These are phyloP conservation scores for Trichoderma atroviride DNA, from an alignment of 2,329 filamentous ascomycete species.

Conservation along the genomic window DNA sequence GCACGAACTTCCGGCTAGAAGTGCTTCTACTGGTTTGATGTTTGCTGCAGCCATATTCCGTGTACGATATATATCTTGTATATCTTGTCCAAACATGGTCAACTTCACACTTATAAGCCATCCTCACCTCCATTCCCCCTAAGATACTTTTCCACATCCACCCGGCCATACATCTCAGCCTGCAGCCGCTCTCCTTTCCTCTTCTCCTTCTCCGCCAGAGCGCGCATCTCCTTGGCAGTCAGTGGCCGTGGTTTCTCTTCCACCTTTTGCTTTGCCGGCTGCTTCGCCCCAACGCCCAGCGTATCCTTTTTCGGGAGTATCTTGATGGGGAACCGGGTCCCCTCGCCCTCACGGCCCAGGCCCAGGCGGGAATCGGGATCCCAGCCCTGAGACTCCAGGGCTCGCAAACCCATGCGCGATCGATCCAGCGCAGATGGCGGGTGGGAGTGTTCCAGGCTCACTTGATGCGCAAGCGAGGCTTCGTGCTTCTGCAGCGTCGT, in stretches of 20 bases:
- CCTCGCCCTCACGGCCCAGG: slow-evolving; percentile 70
- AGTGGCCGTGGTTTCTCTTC: slow-evolving; percentile 61
- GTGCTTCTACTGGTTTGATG: not conserved
- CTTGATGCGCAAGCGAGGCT: slow-evolving; percentile 69
- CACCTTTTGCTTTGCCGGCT: slow-evolving; percentile 48
- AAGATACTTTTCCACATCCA: slow-evolving; percentile 77
- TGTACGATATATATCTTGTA: not conserved
- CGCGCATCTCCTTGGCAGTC: slow-evolving; percentile 57
- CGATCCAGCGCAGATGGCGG: slow-evolving; percentile 73
- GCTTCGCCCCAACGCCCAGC: slow-evolving; percentile 67
- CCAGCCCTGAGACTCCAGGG: slow-evolving; percentile 70
- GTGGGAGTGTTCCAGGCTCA: slow-evolving; percentile 68
- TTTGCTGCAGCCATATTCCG: not conserved
- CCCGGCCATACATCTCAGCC: slow-evolving; percentile 71
- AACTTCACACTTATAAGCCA: slow-evolving; percentile 23
- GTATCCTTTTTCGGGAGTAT: slow-evolving; percentile 71
- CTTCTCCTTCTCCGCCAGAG: slow-evolving; percentile 51
- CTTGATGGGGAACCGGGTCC: slow-evolving; percentile 76
- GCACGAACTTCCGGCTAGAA: not conserved
- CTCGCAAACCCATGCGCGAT: slow-evolving; percentile 67
- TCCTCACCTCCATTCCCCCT: slow-evolving; percentile 44
- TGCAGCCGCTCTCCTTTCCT: slow-evolving; percentile 65
- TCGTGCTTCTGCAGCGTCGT: slow-evolving; percentile 52
- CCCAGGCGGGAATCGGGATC: slow-evolving; percentile 73
- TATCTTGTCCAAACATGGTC: not conserved